Percentiles rank a stretch among this genome's conserved stretches.
Evolutionary conservation across 768 basidiomycete species (phyloP).

Genomic region (Dendrothele bispora): DNA sequence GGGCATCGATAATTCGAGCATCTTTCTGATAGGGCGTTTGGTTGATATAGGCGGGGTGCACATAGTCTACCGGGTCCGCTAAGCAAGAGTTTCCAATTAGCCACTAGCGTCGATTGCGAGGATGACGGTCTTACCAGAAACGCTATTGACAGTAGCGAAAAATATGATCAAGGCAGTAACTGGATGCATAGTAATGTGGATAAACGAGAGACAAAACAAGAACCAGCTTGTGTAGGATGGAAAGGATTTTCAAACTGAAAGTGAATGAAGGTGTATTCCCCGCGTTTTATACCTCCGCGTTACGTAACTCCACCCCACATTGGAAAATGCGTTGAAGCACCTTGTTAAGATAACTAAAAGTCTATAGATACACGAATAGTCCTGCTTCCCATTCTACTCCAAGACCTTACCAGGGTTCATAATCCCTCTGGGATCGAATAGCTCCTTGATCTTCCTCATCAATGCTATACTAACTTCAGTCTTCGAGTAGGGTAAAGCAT

Average conservation of each 20-base stretch:
- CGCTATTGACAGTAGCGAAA: too few species aligned
- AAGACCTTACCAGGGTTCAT: conserved; percentile 92
- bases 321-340: too few species aligned
- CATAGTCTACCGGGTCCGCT: conserved; percentile 53
- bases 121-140: too few species aligned
- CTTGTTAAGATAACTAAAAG: too few species aligned
- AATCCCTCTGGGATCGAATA: conserved; percentile 90
- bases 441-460: conserved; percentile 87
- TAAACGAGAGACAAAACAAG: neutral
- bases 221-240: conserved; percentile 5
- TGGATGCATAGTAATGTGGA: conserved; percentile 5
- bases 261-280: conserved; percentile 2
- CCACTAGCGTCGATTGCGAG: too few species aligned
- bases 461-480: conserved; percentile 71
- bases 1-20: conserved; percentile 32
- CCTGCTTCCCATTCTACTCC: conserved; percentile 24
- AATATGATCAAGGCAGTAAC: too few species aligned
- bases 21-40: conserved; percentile 14
- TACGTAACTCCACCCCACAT: too few species aligned
- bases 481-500: conserved; percentile 88
- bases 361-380: too few species aligned
- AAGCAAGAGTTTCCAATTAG: neutral
- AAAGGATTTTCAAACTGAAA: conserved; percentile 10
- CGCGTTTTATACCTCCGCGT: neutral
- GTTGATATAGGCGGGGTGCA: conserved; percentile 43